Evolutionary conservation across 208 protist genomes (phyloP), one percentile per base, ranked within the genome.

Genomic region (Acanthamoeba castellanii): DNA sequence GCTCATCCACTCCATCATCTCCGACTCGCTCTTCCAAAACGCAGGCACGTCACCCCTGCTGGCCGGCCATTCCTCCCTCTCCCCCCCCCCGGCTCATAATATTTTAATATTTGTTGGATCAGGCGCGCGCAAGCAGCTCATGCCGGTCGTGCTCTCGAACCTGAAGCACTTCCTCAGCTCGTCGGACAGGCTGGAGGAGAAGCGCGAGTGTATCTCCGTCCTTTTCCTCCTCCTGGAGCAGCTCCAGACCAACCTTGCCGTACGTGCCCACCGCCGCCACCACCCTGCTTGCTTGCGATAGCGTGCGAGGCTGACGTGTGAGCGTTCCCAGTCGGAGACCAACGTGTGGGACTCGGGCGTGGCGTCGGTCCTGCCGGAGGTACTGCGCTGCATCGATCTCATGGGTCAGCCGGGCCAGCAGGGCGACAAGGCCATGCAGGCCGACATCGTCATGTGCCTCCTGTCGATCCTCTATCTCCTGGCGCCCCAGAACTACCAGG

Each of bases 171-270:
- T 93, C 70, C 52, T 93, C 20, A 81, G 88, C 70, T 42, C 88
- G 27, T 34, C 50, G 1, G 66, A 93, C 34, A 93, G 78, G 52
- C 30, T 92, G 34, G 85, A 93, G 42, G 88, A 93, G 52, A 93
- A 93, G 64, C 70, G 70, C 47, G 88, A 93, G 52, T 81, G 45
- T 42, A 93, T 93, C 37, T 93, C 70, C 14, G 64, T 93, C 64
- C 70, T 93, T 42, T 93, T 93, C 66, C 57, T 72, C 47, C 30
- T 93, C 11, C 88, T 93, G 18, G 88, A 93, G 88, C 88, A 93
- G 64, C 66, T 93, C 25, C 88, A 93, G 70, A 93, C 88, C 37
- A 93, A 50, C 32, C 88, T 93, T 6, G 66, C 45, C 5, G 88
- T 93, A 59, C 88, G 57, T 16, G 27, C 25, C 47, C 3, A 4